Evolutionary conservation across 2,329 filamentous ascomycete genomes (phyloP).

Genomic region (Celoporthe dispersa): DNA sequence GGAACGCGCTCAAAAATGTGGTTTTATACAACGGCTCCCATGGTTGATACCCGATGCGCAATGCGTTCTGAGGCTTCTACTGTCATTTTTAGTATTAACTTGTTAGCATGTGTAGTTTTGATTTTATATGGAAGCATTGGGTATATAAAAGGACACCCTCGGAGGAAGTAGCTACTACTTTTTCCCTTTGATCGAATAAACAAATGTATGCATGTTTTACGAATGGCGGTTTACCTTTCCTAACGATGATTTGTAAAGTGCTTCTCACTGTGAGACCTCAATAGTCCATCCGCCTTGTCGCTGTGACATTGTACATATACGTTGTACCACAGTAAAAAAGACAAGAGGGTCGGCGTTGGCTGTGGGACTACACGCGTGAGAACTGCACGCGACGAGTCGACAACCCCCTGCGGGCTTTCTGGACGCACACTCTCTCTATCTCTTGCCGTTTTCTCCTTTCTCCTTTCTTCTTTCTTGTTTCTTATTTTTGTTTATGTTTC

Average conservation of each 20-base stretch:
- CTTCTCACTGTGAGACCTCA: background rate
- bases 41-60: conserved; percentile 30
- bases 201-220: background rate
- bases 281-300: background rate
- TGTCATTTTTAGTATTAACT: background rate
- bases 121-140: conserved; percentile 1
- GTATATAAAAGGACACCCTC: background rate
- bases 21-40: conserved; percentile 22
- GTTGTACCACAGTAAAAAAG: too few relatives aligned
- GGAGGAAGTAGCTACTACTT: conserved; percentile 4
- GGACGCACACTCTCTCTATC: too few relatives aligned
- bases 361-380: too few relatives aligned
- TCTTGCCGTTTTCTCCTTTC: too few relatives aligned
- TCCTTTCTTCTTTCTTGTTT: too few relatives aligned
- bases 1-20: conserved; percentile 23
- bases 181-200: background rate
- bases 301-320: too few relatives aligned
- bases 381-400: too few relatives aligned
- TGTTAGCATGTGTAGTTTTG: background rate
- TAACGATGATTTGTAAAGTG: background rate
- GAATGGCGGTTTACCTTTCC: background rate
- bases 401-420: too few relatives aligned
- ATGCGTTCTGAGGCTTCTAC: conserved; percentile 23
- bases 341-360: too few relatives aligned
- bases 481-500: too few relatives aligned